Conservation (phyloP, 306 rosid species). For the Prunus salicina region DNA sequence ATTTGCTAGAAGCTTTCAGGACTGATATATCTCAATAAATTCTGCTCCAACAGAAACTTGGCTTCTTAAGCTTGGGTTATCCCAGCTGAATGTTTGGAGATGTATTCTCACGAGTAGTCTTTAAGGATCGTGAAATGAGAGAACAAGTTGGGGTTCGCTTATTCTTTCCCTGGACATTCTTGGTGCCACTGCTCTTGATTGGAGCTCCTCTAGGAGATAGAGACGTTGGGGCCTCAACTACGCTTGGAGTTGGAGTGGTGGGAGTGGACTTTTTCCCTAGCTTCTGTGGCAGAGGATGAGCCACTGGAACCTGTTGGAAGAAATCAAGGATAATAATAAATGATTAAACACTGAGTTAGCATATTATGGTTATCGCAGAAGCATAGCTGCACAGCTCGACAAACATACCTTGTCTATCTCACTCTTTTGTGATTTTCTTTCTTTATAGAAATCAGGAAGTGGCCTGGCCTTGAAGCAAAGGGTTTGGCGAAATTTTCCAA, state of each 20-base stretch:
- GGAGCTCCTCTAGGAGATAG: conserved; percentile 40
- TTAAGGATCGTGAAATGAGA: conserved; percentile 40
- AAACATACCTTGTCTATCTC: conserved; percentile 47
- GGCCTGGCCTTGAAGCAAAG: conserved; percentile 97
- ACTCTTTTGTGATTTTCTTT: conserved; percentile 48
- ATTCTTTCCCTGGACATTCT: conserved; percentile 38
- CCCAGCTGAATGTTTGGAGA: conserved; percentile 77
- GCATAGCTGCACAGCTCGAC: too few relatives aligned
- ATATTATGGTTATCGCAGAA: too few relatives aligned
- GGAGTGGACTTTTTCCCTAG: conserved; percentile 41
- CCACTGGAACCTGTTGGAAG: conserved; percentile 42
- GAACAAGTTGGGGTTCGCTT: conserved; percentile 37
- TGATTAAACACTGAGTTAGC: background rate
- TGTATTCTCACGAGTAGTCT: conserved; percentile 56
- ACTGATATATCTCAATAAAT: conserved; percentile 1
- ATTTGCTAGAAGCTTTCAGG: conserved; percentile 6
- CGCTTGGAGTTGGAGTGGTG: conserved; percentile 18
- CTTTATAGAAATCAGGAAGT: conserved; percentile 78
- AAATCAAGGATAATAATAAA: background rate
- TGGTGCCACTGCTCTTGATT: conserved; percentile 43
- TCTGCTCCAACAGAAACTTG: conserved; percentile 18
- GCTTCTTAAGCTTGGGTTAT: background rate
- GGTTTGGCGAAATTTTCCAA: conserved; percentile 65
- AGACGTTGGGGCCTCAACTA: conserved; percentile 34
- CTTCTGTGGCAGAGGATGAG: conserved; percentile 42